Base-by-base conservation (phyloP, 441 rosid genomes). In the Syzygium syzygioides region DNA sequence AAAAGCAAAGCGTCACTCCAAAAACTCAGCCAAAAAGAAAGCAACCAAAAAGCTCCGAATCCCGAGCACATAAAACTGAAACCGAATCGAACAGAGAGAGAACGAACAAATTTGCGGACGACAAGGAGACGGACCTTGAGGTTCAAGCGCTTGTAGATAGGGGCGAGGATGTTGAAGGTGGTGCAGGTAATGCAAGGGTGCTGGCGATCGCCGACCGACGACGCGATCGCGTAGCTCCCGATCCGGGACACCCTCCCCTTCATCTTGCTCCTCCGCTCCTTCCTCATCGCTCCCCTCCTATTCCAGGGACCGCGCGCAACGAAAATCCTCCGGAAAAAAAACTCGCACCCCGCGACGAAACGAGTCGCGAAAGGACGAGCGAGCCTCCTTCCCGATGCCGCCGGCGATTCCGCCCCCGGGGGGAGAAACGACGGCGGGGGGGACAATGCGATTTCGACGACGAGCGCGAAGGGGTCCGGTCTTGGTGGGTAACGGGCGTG, bases 81-180 rank as follows among this genome's bases (percentile, higher is more conserved):
- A 37, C 28, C 17, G 13, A 80, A 57, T 48, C 55, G 53, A 14
- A 59, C 18, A 32, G 30, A 48, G n/a, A n/a, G n/a, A n/a, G 5
- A 55, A 79, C 5, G 9, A 32, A 62, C 20, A 28, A 6, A 25
- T 0, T n/a, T 13, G 23, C 25, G 45, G 19, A 11, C 32, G 54
- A 11, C 17, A 6, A 12, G 10, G 15, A 60, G 17, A 6, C 32
- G 41, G 45, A 94, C 97, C 95, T 93, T 91, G 54, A 87, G 92
- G 32, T 92, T 90, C 90, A 96, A 92, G 87, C 98, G 99, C 89
- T 97, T 96, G 91, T 97, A 97, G 89, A 97, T 96, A 15, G 99
- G 99, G 85, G 99, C 99, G 48, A 97, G 95, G 91, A 97, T 97
- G 89, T 97, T 97, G 92, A 97, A 97, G 87, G 99, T 97, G 86